Conservation (phyloP, 1,139 yeast genomes). For the Arxiozyma slooffiae region DNA sequence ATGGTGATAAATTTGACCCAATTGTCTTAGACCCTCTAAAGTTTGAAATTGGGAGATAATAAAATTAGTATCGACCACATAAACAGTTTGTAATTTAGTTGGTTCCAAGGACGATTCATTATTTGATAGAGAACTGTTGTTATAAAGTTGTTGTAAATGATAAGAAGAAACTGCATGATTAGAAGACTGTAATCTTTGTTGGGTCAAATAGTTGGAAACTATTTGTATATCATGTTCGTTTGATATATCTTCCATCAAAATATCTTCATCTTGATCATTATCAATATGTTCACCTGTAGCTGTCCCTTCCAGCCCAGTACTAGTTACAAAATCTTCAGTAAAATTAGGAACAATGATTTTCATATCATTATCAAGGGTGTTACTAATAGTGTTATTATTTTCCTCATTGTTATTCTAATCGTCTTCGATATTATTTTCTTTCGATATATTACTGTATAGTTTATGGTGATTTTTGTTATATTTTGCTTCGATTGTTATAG, state of each 20-base stretch:
- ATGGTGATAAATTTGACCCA: slow-evolving; percentile 38
- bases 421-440: neutral
- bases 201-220: slow-evolving; percentile 37
- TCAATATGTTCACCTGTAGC: neutral
- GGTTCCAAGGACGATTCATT: neutral
- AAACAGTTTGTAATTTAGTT: slow-evolving; percentile 21
- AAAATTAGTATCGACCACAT: slow-evolving; percentile 74
- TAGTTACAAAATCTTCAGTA: neutral
- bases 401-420: neutral
- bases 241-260: slow-evolving; percentile 45
- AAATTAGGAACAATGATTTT: neutral
- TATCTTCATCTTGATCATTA: slow-evolving; percentile 33
- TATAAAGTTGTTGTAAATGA: neutral
- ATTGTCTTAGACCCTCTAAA: slow-evolving; percentile 39
- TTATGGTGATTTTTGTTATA: neutral
- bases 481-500: neutral
- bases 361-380: neutral
- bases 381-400: neutral
- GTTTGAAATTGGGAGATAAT: slow-evolving; percentile 54
- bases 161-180: neutral
- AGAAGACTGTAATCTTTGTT: slow-evolving; percentile 14
- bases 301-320: neutral
- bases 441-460: neutral
- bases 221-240: slow-evolving; percentile 38
- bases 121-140: neutral